phyloP scores from a whole-genome alignment of 352 stramenopile species.

The Phytophthora megakarya region DNA sequence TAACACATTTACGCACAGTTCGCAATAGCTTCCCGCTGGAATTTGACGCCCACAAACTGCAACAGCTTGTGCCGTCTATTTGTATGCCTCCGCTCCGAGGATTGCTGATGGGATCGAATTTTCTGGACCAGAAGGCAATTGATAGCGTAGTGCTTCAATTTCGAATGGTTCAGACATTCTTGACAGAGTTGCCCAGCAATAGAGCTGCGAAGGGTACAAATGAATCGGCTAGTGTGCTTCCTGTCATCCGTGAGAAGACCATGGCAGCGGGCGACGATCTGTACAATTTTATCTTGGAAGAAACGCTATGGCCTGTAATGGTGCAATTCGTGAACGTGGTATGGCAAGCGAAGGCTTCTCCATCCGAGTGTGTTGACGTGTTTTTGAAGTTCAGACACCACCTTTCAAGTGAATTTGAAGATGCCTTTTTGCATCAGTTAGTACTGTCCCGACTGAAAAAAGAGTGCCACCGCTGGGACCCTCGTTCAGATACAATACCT shows the following conservation, averaged over 20 bases:
- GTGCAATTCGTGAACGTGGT: constrained; percentile 71
- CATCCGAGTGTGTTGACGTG: constrained; percentile 46
- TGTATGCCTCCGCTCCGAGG: constrained; percentile 64
- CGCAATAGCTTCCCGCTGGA: constrained; percentile 57
- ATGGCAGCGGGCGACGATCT: constrained; percentile 61
- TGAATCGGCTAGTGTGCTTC: constrained; percentile 45
- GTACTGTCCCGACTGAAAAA: constrained; percentile 76
- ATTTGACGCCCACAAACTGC: constrained; percentile 78
- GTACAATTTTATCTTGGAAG: constrained; percentile 82
- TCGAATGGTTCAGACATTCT: constrained; percentile 59
- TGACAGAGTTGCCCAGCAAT: constrained; percentile 49
- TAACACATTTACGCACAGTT: constrained; percentile 49
- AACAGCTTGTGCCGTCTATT: constrained; percentile 72
- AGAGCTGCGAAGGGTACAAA: constrained; percentile 1
- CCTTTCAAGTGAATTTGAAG: constrained; percentile 52
- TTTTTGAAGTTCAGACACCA: constrained; percentile 58
- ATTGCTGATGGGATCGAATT: constrained; percentile 44
- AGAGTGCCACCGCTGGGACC: constrained; percentile 69
- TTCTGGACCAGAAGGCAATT: constrained; percentile 40
- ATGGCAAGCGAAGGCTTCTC: constrained; percentile 52
- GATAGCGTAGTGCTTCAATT: constrained; percentile 51
- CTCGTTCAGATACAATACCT: constrained; percentile 42
- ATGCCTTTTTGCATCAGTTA: constrained; percentile 62
- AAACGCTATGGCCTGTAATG: constrained; percentile 71
- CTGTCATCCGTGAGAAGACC: constrained; percentile 70